Conservation (phyloP, 1,139 yeast genomes). For the Sugiyamaella japonica region DNA sequence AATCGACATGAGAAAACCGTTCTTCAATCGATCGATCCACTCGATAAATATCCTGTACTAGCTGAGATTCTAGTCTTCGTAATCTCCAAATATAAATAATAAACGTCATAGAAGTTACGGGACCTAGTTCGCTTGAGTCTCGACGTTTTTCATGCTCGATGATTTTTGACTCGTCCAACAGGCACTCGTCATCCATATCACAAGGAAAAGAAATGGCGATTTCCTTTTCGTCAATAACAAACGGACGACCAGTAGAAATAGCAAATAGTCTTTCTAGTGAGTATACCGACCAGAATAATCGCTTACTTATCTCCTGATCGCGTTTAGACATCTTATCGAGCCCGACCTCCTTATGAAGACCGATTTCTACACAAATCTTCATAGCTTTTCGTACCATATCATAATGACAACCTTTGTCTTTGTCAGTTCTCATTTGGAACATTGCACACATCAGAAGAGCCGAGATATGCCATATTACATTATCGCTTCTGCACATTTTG, state of each 20-base stretch:
- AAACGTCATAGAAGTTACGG: constrained; percentile 41
- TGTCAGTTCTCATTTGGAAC: constrained; percentile 56
- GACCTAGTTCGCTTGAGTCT: constrained; percentile 1
- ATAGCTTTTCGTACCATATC: constrained; percentile 54
- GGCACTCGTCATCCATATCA: constrained; percentile 32
- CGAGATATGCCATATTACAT: constrained; percentile 50
- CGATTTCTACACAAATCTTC: constrained; percentile 37
- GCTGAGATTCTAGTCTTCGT: constrained; percentile 55
- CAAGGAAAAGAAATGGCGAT: constrained; percentile 50
- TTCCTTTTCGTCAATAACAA: constrained; percentile 48
- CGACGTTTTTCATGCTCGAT: constrained; percentile 5
- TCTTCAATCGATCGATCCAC: constrained; percentile 38
- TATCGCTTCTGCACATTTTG: constrained; percentile 45
- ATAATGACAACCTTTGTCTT: constrained; percentile 53
- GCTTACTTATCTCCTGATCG: constrained; percentile 45
- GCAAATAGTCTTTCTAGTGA: constrained; percentile 56
- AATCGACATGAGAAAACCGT: constrained; percentile 32
- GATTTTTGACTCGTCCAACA: constrained; percentile 26
- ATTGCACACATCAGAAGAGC: constrained; percentile 51
- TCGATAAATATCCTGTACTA: constrained; percentile 51
- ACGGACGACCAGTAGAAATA: constrained; percentile 57
- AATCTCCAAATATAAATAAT: constrained; percentile 55
- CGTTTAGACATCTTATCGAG: constrained; percentile 29
- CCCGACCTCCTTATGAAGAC: constrained; percentile 29
- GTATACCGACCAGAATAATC: constrained; percentile 62